These are phyloP conservation scores for Candida anutae DNA, from an alignment of 1,139 yeast species.

Conservation along the genomic window DNA sequence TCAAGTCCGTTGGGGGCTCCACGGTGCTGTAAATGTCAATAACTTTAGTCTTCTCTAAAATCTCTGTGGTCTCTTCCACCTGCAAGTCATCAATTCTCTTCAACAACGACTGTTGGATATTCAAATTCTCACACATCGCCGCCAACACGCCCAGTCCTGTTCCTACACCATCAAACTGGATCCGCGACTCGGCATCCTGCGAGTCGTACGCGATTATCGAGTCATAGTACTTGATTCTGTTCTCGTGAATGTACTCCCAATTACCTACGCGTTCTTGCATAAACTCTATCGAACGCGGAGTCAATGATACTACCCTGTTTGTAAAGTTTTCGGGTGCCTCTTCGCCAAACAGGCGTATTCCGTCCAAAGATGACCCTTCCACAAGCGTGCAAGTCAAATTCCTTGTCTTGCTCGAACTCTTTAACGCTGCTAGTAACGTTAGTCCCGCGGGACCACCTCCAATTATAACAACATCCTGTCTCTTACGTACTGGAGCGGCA, in stretches of 20 bases:
- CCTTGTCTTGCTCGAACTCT: constrained; percentile 54
- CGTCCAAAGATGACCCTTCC: constrained; percentile 59
- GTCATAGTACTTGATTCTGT: constrained; percentile 72
- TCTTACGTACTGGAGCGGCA: constrained; percentile 5
- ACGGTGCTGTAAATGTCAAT: constrained; percentile 30
- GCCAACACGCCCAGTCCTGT: constrained; percentile 43
- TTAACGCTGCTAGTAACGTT: constrained; percentile 72
- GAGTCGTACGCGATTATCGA: constrained; percentile 77
- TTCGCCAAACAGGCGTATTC: constrained; percentile 43
- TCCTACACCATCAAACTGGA: constrained; percentile 60
- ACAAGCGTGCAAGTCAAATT: constrained; percentile 59
- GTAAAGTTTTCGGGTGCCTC: constrained; percentile 57
- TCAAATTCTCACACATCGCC: constrained; percentile 83
- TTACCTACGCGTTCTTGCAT: constrained; percentile 60
- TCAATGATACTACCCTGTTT: constrained; percentile 78
- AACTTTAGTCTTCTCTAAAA: constrained; percentile 64
- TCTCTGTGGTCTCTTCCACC: constrained; percentile 28
- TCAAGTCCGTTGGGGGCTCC: no score
- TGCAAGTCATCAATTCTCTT: constrained; percentile 46
- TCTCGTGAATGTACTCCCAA: constrained; percentile 62
- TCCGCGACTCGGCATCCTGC: constrained; percentile 60
- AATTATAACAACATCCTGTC: constrained; percentile 72
- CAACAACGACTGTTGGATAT: constrained; percentile 68
- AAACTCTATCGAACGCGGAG: constrained; percentile 70
- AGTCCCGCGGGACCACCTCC: constrained; percentile 99